Percentiles rank a stretch among this genome's conserved stretches.
Conservation (phyloP, 805 yeast genomes). For the Kazachstania taianensis region DNA sequence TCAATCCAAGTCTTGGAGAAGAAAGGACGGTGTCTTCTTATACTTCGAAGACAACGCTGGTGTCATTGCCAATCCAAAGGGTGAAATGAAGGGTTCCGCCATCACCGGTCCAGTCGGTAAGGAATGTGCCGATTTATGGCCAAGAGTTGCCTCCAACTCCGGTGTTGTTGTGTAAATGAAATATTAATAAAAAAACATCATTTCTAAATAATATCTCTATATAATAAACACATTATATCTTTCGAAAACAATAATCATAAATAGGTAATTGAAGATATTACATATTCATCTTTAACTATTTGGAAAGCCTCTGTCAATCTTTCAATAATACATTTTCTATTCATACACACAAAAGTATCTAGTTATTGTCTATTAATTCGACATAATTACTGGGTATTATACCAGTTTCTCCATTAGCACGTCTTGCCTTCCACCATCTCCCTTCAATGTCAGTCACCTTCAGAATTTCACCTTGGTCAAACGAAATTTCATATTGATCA, state of each 20-base stretch:
- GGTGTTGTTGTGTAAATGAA: conserved; percentile 93
- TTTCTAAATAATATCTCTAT: conserved; percentile 1
- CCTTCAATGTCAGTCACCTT: conserved; percentile 90
- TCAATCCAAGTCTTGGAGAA: conserved; percentile 99
- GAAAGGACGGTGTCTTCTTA: conserved; percentile 99
- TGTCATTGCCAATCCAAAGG: conserved; percentile 99
- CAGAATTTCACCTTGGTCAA: conserved; percentile 82
- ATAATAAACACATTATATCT: conserved; percentile 1
- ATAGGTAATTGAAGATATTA: too few species aligned
- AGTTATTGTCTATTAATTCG: conserved; percentile 42
- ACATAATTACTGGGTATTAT: conserved; percentile 94
- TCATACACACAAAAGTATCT: neutral
- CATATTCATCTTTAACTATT: neutral
- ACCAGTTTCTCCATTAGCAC: conserved; percentile 85
- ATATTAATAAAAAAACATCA: neutral
- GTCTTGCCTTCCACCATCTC: conserved; percentile 97
- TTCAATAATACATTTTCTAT: too few species aligned
- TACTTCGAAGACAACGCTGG: conserved; percentile 99
- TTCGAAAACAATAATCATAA: conserved; percentile 5
- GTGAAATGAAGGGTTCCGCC: conserved; percentile 99
- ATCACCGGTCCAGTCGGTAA: conserved; percentile 99
- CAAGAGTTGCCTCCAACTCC: conserved; percentile 99
- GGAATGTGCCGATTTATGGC: conserved; percentile 99
- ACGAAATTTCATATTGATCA: conserved; percentile 86
- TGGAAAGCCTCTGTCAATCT: neutral